Evolutionary conservation across 2,329 filamentous ascomycete species (phyloP), one percentile per base, ranked within the genome.

Genomic region (Colletotrichum sp.): DNA sequence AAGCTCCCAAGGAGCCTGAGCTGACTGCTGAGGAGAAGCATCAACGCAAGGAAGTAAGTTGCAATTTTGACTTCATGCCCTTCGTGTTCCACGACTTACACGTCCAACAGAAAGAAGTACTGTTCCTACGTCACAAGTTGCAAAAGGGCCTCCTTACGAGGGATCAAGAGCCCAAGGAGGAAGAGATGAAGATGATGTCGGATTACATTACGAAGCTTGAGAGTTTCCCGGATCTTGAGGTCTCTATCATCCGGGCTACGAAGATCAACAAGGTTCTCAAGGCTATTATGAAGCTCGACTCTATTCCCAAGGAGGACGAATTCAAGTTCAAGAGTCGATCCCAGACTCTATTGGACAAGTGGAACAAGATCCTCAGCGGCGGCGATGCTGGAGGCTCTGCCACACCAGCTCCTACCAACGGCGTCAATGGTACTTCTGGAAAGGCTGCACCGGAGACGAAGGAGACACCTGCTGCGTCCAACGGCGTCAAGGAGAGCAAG

Each of bases 211-310:
- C 89, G 34, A 95, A 98, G 84, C 91, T 99, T 7, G 97, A 99
- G 86, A 91, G 89, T 9, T 93, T 89, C 84, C 87, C 92, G 2
- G 94, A 98, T 78, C 91, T 99, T 6, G 96, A 99, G 83, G 95
- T 94, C 34, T 92, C 93, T 79, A 97, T 98, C 80, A 98, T 99
- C 81, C 93, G 95, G 78, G 89, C 88, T 16, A 99, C 97, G 77
- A 99, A 99, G 90, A 98, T 99, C 85, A 96, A 99, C 92, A 99
- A 99, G 88, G 96, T 99, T 13, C 90, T 99, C 73, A 98, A 98
- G 87, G 96, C 94, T 6, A 97, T 99, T 79, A 88, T 98, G 81
- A 98, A 98, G 88, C 89, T 99, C 10, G 91, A 93, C 59, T 90
- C 90, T 5, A 98, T 99, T 79, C 96, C 96, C 7, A 93, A 93